phyloP scores from a whole-genome alignment of 805 yeast genomes.

The Diddensiella caesifluorescens region DNA sequence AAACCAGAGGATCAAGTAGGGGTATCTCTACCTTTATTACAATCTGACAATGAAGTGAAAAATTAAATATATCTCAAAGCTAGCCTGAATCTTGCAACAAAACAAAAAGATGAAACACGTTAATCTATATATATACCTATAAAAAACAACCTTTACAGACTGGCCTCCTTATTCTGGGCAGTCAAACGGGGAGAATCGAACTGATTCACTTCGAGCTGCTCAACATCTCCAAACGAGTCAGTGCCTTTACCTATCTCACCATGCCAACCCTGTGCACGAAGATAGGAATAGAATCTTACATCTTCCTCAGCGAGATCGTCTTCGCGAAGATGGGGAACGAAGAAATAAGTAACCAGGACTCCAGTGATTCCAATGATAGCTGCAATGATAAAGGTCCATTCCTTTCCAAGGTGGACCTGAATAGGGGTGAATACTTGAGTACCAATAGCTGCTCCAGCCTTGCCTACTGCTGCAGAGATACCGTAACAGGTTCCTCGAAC shows the following conservation, averaged over 20 bases:
- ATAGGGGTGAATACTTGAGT: slow-evolving; percentile 68
- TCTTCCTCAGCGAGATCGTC: slow-evolving; percentile 68
- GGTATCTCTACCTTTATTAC: no score
- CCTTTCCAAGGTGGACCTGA: slow-evolving; percentile 54
- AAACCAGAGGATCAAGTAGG: no score
- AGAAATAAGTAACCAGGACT: slow-evolving; percentile 51
- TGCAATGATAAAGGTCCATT: slow-evolving; percentile 76
- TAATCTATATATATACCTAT: no score
- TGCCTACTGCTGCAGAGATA: slow-evolving; percentile 71
- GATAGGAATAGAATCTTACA: slow-evolving; percentile 52
- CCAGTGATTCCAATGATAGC: slow-evolving; percentile 68
- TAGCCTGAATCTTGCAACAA: no score
- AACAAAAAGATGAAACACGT: no score
- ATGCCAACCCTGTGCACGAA: slow-evolving; percentile 54
- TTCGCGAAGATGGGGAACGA: slow-evolving; percentile 63
- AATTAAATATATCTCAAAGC: no score
- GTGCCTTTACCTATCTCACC: slow-evolving; percentile 39
- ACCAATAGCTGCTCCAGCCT: slow-evolving; percentile 82
- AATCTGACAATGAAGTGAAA: no score
- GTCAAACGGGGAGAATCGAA: no score
- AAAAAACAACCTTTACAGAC: no score
- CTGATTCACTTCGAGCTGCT: no score
- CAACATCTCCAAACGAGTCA: no score
- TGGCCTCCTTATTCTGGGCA: no score
- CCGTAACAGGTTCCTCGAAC: slow-evolving; percentile 75